These are phyloP conservation scores for Wickerhamomyces strasburgensis DNA, from an alignment of 805 yeast species.

Conservation along the genomic window DNA sequence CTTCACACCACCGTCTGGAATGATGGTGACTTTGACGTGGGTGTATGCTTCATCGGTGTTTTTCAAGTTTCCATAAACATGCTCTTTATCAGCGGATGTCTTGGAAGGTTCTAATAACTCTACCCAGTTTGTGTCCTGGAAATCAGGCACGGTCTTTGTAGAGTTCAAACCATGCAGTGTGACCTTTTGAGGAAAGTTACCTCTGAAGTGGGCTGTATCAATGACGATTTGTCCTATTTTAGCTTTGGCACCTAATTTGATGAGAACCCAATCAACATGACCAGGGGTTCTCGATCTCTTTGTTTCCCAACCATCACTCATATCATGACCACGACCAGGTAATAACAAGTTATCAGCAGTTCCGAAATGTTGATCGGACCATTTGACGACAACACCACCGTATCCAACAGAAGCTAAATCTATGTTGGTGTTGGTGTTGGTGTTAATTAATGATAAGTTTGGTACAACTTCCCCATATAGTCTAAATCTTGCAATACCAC, in stretches of 20 bases:
- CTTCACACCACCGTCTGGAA: constrained; percentile 97
- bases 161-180: constrained; percentile 55
- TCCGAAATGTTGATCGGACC: constrained; percentile 92
- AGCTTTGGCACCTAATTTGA: constrained; percentile 67
- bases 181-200: constrained; percentile 86
- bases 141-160: constrained; percentile 33
- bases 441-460: constrained; percentile 40
- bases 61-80: constrained; percentile 37
- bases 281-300: constrained; percentile 77
- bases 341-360: constrained; percentile 82
- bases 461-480: constrained; percentile 81
- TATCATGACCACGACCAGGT: constrained; percentile 93
- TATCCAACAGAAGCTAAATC: constrained; percentile 79
- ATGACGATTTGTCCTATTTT: constrained; percentile 56
- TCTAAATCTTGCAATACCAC: constrained; percentile 94
- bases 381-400: constrained; percentile 84
- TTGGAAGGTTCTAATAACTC: constrained; percentile 60
- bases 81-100: constrained; percentile 84
- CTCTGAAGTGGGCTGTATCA: constrained; percentile 92
- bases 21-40: constrained; percentile 75
- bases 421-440: constrained; percentile 31
- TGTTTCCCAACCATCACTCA: constrained; percentile 99
- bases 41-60: constrained; percentile 38
- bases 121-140: constrained; percentile 52
- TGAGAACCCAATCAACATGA: constrained; percentile 89